Percentiles rank a stretch among this genome's conserved stretches.
These are phyloP conservation scores for Posidonia australis DNA, from an alignment of 106 monocot species.

Conservation along the genomic window DNA sequence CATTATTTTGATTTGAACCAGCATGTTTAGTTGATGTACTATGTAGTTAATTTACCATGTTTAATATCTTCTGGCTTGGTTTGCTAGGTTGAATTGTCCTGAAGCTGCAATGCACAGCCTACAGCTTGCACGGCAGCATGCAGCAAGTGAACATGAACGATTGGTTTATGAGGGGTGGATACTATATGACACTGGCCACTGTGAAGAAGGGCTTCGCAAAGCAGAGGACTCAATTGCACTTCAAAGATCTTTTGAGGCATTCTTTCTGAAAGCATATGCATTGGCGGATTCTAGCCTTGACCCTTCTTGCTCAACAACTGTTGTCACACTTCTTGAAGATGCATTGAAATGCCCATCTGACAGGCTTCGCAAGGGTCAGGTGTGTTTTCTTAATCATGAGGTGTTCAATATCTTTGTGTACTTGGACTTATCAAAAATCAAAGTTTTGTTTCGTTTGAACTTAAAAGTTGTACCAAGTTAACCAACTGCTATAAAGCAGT, in stretches of 20 bases:
- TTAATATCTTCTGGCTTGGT: not conserved
- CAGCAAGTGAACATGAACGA: constrained; percentile 67
- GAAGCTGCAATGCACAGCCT: constrained; percentile 97
- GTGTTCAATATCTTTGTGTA: not conserved
- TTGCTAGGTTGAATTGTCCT: constrained; percentile 83
- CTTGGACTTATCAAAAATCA: no score
- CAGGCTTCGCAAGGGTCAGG: constrained; percentile 96
- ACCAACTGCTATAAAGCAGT: no score
- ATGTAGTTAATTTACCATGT: not conserved
- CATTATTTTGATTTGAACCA: not conserved
- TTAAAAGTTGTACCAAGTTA: no score
- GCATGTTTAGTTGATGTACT: not conserved
- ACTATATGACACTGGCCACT: constrained; percentile 92
- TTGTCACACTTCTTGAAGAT: constrained; percentile 83
- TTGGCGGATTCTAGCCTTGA: constrained; percentile 87
- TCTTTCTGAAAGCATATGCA: constrained; percentile 97
- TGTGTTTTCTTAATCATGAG: constrained; percentile 10
- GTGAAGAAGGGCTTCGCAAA: constrained; percentile 79
- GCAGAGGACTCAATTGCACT: constrained; percentile 84
- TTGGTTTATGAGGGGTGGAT: constrained; percentile 98
- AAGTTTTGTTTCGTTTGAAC: no score
- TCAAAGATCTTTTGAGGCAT: constrained; percentile 97
- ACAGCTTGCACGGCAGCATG: constrained; percentile 81
- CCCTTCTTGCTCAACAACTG: constrained; percentile 54
- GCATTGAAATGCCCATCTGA: constrained; percentile 94